Base-by-base conservation (phyloP, 305 asterid genomes). In the Euphrasia arctica region DNA sequence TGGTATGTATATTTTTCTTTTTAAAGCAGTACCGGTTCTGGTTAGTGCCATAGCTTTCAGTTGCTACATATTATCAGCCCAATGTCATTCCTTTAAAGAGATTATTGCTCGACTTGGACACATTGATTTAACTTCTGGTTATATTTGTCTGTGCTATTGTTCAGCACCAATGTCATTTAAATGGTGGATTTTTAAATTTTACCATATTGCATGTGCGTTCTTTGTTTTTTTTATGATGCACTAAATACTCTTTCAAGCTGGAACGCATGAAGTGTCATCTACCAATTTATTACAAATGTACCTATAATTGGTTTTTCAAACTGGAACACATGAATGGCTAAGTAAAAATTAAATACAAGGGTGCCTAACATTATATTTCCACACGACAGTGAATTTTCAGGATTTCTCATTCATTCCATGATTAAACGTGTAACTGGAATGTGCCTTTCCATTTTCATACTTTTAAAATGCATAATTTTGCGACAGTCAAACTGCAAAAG, bases 1-100 rank as follows among this genome's bases (percentile, higher is more conserved):
- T 93, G 96, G 99, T 93, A 15, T 41, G 13, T 8, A 18, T 8
- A 70, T 43, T 71, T 59, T 22, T 67, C 65, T 63, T 66, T 74
- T 70, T 63, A 9, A 39, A 39, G 9, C 5, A 39, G 43, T 39
- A 39, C 9, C 10, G 2, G 43, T 39, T 39, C 43, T 39, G 43
- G 11, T 39, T 39, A 8, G 43, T 39, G 43, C 10, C 67, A 55
- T 72, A 60, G 60, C 15, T 69, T 67, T 65, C 52, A 41, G 32
- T 65, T 58, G 69, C 34, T 32, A 42, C 39, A 43, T 41, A 27
- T 51, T 13, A 54, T 71, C 51, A 32, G 54, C 69, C 64, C 22
- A 55, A 64, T 43, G 45, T 25, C 29, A 14, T 51, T 31, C 4
- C 1, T 6, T 51, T 18, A 18, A 51, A 15, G 15, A 6, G 29